phyloP scores from a whole-genome alignment of 2,329 filamentous ascomycete species.

The Nemania abortiva region DNA sequence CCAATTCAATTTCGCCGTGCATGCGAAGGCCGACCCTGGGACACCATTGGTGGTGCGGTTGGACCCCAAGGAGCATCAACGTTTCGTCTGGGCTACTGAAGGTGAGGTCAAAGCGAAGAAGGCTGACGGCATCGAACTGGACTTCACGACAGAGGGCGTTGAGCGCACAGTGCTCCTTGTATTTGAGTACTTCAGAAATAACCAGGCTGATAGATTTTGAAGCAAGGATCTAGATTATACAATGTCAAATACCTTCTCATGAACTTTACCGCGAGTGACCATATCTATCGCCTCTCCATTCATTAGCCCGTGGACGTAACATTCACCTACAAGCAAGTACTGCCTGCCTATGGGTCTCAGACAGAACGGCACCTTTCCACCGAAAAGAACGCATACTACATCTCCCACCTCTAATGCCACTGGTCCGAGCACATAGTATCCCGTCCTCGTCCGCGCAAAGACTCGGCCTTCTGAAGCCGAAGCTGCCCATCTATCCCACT shows the following conservation, averaged over 20 bases:
- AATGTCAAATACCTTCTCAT: no score
- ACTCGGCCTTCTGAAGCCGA: background rate
- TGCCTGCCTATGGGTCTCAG: constrained; percentile 5
- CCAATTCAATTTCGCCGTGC: background rate
- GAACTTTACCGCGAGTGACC: background rate
- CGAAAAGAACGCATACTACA: constrained; percentile 7
- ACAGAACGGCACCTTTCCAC: constrained; percentile 4
- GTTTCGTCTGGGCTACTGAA: constrained; percentile 13
- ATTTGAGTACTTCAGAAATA: no score
- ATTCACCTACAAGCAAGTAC: constrained; percentile 14
- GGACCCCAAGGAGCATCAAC: constrained; percentile 6
- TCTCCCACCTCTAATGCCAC: background rate
- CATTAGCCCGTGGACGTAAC: constrained; percentile 21
- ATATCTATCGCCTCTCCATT: constrained; percentile 9
- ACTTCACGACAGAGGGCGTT: background rate
- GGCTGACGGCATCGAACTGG: background rate
- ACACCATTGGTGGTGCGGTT: background rate
- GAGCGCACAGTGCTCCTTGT: no score
- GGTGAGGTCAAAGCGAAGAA: constrained; percentile 8
- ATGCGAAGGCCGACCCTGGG: no score
- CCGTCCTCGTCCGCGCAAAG: background rate
- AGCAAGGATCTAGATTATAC: no score
- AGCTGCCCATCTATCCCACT: background rate
- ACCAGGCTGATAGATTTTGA: no score
- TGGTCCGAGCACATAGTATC: constrained; percentile 2